Conservation (phyloP, 2,329 filamentous ascomycete genomes). For the Emericellopsis cladophorae region DNA sequence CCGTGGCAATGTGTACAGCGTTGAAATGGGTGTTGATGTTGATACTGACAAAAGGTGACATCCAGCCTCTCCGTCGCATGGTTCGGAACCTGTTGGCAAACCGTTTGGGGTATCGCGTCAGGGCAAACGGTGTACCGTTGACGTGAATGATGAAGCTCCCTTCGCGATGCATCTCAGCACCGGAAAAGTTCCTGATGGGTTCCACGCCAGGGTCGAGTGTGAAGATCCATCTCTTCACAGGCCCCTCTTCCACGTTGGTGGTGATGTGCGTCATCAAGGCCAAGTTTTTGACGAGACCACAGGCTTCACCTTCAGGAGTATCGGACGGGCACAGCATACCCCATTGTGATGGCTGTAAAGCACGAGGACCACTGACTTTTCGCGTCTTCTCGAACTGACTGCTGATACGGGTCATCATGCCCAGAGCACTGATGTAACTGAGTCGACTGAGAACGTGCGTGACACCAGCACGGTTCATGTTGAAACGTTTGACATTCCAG, state of each 20-base stretch:
- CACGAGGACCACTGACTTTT: constrained; percentile 91
- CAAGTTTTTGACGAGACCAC: constrained; percentile 94
- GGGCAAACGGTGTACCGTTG: constrained; percentile 85
- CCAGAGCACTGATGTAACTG: constrained; percentile 91
- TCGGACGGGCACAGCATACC: constrained; percentile 97
- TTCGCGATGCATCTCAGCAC: constrained; percentile 73
- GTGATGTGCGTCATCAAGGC: constrained; percentile 99
- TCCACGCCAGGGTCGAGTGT: constrained; percentile 76
- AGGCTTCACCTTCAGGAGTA: constrained; percentile 96
- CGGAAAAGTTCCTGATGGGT: constrained; percentile 56
- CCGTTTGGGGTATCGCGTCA: constrained; percentile 74
- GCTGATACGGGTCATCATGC: constrained; percentile 99
- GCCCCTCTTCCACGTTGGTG: constrained; percentile 86
- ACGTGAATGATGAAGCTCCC: constrained; percentile 86
- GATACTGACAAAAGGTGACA: constrained; percentile 94
- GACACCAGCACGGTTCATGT: constrained; percentile 94
- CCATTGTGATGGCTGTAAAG: constrained; percentile 92
- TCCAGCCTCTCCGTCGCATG: constrained; percentile 76
- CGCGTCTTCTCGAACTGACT: constrained; percentile 98
- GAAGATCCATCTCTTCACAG: constrained; percentile 77
- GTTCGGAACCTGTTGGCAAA: constrained; percentile 79
- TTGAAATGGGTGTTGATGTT: constrained; percentile 89
- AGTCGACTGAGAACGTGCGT: constrained; percentile 91
- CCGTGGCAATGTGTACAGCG: constrained; percentile 88
- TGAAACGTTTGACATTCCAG: constrained; percentile 95